Percentiles rank a stretch among this genome's conserved stretches.
phyloP scores from a whole-genome alignment of 805 yeast species.

The Saccharomycopsis fodiens region DNA sequence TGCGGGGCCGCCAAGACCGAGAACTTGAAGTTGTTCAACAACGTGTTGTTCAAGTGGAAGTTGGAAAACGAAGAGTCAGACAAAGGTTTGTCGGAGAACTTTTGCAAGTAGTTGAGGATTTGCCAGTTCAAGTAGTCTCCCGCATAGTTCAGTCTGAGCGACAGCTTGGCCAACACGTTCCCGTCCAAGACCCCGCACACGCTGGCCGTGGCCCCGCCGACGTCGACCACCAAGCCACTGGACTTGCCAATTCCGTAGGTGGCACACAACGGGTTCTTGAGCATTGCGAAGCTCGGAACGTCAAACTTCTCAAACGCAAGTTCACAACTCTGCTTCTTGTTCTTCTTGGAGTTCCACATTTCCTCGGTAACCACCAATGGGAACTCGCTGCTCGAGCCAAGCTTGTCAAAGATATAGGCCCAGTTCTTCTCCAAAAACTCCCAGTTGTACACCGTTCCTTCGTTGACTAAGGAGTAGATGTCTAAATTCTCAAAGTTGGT shows the following conservation, averaged over 20 bases:
- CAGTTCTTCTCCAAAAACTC: constrained; percentile 61
- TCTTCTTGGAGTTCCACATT: constrained; percentile 59
- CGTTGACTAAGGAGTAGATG: constrained; percentile 25
- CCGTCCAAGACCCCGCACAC: constrained; percentile 80
- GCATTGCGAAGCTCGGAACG: constrained; percentile 70
- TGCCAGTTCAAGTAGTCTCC: constrained; percentile 79
- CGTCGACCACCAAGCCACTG: constrained; percentile 71
- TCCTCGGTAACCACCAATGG: constrained; percentile 45
- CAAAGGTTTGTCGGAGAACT: constrained; percentile 24
- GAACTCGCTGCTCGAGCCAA: constrained; percentile 39
- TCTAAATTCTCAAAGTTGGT: constrained; percentile 15
- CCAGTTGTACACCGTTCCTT: constrained; percentile 56
- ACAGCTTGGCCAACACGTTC: constrained; percentile 55
- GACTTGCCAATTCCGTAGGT: constrained; percentile 73
- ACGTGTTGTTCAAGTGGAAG: constrained; percentile 31
- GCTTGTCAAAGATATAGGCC: constrained; percentile 51
- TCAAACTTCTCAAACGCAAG: constrained; percentile 66
- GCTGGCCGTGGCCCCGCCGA: constrained; percentile 62
- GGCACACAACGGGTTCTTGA: constrained; percentile 70
- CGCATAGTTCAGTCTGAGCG: constrained; percentile 62
- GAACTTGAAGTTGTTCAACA: constrained; percentile 43
- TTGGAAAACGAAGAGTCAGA: constrained; percentile 32
- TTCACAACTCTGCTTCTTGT: constrained; percentile 51
- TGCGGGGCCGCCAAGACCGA: constrained; percentile 32
- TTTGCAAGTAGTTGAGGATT: constrained; percentile 40